Percentiles rank a stretch among this genome's conserved stretches.
Conservation (phyloP, 1,284 basidiomycete genomes). For the Stygiomarasmius scandens region DNA sequence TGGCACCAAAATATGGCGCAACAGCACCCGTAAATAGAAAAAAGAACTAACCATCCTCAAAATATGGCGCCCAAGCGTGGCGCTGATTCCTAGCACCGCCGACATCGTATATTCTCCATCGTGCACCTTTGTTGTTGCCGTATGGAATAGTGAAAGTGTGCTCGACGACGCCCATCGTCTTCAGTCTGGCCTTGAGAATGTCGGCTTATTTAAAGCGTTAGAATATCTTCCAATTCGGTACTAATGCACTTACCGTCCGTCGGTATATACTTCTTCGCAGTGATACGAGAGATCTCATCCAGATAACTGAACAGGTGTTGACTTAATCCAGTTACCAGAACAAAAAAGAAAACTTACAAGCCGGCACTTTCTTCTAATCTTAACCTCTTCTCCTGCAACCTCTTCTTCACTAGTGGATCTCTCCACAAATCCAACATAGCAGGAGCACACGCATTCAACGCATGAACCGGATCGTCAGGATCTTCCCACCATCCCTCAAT, state of each 20-base stretch:
- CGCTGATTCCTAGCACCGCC: slow-evolving; percentile 75
- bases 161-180: slow-evolving; percentile 78
- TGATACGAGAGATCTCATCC: slow-evolving; percentile 77
- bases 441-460: slow-evolving; percentile 60
- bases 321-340: slow-evolving; percentile 13
- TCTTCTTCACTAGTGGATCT: slow-evolving; percentile 61
- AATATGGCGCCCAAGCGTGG: slow-evolving; percentile 83
- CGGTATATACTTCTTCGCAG: slow-evolving; percentile 77
- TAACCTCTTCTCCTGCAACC: slow-evolving; percentile 63
- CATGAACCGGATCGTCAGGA: slow-evolving; percentile 75
- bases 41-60: slow-evolving; percentile 65
- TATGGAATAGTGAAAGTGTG: slow-evolving; percentile 69
- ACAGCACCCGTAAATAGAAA: too few species aligned
- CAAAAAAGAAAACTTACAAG: slow-evolving; percentile 56
- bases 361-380: slow-evolving; percentile 80
- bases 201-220: slow-evolving; percentile 51
- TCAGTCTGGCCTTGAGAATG: slow-evolving; percentile 68
- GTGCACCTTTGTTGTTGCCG: slow-evolving; percentile 57
- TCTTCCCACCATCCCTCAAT: slow-evolving; percentile 84
- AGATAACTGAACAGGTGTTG: slow-evolving; percentile 57
- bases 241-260: slow-evolving; percentile 60
- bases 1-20: too few species aligned
- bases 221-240: not conserved
- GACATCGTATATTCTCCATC: slow-evolving; percentile 84
- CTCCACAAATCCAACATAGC: slow-evolving; percentile 74